These are phyloP conservation scores for Acanthamoeba healyi DNA, from an alignment of 208 protist species.

Conservation along the genomic window DNA sequence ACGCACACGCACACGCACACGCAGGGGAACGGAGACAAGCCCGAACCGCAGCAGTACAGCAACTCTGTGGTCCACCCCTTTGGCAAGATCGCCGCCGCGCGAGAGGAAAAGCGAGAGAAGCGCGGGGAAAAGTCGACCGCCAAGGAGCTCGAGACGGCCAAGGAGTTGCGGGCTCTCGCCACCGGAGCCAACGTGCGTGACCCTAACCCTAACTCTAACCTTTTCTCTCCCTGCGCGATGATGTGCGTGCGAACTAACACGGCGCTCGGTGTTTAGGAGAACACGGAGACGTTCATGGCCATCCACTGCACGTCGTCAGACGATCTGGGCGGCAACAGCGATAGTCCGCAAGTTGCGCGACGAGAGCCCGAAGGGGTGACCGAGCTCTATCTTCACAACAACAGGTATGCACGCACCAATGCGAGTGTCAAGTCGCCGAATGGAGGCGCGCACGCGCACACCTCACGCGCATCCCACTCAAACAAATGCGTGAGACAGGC, in stretches of 20 bases:
- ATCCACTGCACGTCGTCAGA: conserved; percentile 29
- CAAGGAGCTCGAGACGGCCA: conserved; percentile 38
- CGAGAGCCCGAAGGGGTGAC: conserved; percentile 47
- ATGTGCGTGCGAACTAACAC: no score
- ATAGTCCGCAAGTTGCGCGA: background rate
- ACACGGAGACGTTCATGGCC: background rate
- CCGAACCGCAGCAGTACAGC: background rate
- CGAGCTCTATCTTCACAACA: conserved; percentile 71
- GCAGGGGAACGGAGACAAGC: background rate
- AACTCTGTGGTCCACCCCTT: background rate
- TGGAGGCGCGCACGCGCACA: no score
- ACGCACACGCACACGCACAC: no score
- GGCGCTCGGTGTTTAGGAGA: background rate
- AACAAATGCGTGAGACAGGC: background rate
- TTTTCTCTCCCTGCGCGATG: background rate
- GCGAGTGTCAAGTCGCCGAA: background rate
- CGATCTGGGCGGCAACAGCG: background rate
- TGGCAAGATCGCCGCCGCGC: background rate
- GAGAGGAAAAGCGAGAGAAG: conserved; percentile 6
- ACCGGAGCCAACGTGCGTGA: background rate
- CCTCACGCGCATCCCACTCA: no score
- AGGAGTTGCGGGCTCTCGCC: conserved; percentile 8
- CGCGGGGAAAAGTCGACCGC: background rate
- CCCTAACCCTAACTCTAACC: no score
- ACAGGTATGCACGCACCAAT: background rate